phyloP scores from a whole-genome alignment of 768 basidiomycete species.

The Lactarius hatsudake region DNA sequence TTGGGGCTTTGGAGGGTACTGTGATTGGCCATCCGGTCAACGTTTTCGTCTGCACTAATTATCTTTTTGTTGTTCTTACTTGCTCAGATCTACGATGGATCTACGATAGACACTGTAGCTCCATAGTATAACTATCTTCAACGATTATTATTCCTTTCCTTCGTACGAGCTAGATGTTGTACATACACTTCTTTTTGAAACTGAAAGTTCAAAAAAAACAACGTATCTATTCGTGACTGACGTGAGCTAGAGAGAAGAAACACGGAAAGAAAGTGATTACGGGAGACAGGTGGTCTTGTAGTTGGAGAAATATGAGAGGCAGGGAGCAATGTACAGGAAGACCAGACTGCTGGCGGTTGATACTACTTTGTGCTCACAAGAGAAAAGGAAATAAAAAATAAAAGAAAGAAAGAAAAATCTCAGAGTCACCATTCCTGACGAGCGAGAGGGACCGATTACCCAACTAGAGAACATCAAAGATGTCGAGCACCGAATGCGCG shows the following conservation, averaged over 20 bases:
- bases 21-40: background rate
- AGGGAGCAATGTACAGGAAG: constrained; percentile 13
- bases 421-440: background rate
- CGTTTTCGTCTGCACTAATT: background rate
- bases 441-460: background rate
- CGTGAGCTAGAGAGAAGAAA: constrained; percentile 2
- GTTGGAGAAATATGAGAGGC: background rate
- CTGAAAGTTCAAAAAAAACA: background rate
- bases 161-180: background rate
- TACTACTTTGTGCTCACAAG: constrained; percentile 1
- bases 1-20: background rate
- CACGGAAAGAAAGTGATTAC: background rate
- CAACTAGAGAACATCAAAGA: constrained; percentile 27
- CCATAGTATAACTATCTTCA: background rate
- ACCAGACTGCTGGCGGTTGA: constrained; percentile 12
- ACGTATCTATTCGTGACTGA: constrained; percentile 18
- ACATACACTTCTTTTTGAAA: background rate
- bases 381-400: background rate
- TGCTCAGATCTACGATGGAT: constrained; percentile 4
- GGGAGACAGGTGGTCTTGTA: constrained; percentile 6
- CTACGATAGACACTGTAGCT: background rate
- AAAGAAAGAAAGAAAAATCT: background rate
- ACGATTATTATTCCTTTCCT: background rate
- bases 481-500: constrained; percentile 30
- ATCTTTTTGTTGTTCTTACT: background rate